phyloP scores from a whole-genome alignment of 148 eudicot species.

The Camellia sinensis region DNA sequence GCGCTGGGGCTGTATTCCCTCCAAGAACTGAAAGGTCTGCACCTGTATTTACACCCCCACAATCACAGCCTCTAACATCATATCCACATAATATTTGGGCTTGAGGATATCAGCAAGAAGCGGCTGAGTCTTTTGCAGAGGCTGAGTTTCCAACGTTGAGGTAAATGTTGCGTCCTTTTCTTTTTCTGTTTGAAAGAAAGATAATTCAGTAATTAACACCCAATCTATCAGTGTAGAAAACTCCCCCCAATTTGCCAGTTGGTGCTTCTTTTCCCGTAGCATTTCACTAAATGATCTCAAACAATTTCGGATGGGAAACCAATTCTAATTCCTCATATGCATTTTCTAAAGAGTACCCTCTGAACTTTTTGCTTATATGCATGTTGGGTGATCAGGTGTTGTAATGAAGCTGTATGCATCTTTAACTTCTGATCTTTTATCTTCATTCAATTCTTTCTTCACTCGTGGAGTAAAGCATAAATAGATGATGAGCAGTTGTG shows the following conservation, averaged over 20 bases:
- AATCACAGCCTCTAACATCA: constrained; percentile 82
- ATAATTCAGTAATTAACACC: neutral
- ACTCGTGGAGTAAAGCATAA: no score
- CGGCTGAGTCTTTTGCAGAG: constrained; percentile 67
- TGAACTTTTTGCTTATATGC: constrained; percentile 9
- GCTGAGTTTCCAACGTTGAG: constrained; percentile 83
- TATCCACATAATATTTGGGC: constrained; percentile 66
- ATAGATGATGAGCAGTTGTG: no score
- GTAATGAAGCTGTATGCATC: neutral
- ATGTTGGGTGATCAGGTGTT: neutral
- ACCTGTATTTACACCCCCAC: constrained; percentile 91
- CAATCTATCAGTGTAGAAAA: neutral
- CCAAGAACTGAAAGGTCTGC: constrained; percentile 73
- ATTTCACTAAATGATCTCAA: neutral
- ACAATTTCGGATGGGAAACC: neutral
- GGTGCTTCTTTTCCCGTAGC: neutral
- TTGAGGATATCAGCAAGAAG: constrained; percentile 48
- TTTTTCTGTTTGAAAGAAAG: constrained; percentile 1
- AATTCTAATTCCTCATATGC: neutral
- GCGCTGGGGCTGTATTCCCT: constrained; percentile 89
- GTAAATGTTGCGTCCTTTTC: constrained; percentile 28
- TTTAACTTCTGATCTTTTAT: no score
- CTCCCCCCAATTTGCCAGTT: neutral
- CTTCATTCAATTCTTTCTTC: no score
- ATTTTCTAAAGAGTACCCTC: neutral